Percentiles rank a stretch among this genome's conserved stretches.
phyloP scores from a whole-genome alignment of 148 eudicot genomes.

The Mesembryanthemum crystallinum region DNA sequence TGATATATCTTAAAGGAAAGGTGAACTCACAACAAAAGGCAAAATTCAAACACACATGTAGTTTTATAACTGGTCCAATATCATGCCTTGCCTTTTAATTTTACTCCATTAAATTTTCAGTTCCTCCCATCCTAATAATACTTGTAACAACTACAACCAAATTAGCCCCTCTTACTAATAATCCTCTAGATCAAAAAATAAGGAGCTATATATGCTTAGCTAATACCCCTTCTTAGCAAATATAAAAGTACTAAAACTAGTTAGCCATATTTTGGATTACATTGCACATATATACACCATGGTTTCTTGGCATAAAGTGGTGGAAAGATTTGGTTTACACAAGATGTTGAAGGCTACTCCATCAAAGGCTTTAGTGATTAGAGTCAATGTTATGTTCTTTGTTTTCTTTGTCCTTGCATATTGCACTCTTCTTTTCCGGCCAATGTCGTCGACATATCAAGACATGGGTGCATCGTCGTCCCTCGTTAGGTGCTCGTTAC shows the following conservation, averaged over 20 bases:
- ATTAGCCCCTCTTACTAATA: conserved; percentile 13
- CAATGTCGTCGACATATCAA: conserved; percentile 42
- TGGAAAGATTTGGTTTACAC: conserved; percentile 28
- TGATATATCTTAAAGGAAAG: conserved; percentile 29
- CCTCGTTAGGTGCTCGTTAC: conserved; percentile 55
- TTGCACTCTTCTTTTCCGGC: conserved; percentile 60
- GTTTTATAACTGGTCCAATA: conserved; percentile 23
- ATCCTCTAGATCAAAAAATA: not conserved
- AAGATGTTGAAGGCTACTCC: conserved; percentile 56
- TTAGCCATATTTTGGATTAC: conserved; percentile 12
- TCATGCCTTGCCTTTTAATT: conserved; percentile 29
- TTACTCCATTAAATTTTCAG: conserved; percentile 17
- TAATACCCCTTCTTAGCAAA: not conserved
- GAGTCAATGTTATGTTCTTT: conserved; percentile 64
- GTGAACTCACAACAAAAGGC: conserved; percentile 16
- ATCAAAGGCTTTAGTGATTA: conserved; percentile 66
- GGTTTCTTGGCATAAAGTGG: conserved; percentile 25
- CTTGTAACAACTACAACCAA: conserved; percentile 30
- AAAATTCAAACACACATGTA: conserved; percentile 31
- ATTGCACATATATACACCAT: conserved; percentile 3
- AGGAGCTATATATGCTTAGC: not conserved
- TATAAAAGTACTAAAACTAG: not conserved
- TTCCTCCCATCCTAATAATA: not conserved
- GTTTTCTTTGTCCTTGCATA: conserved; percentile 62
- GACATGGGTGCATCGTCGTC: conserved; percentile 33